Conservation (phyloP, 2,329 filamentous ascomycete genomes). For the Apiospora rasikravindrae region DNA sequence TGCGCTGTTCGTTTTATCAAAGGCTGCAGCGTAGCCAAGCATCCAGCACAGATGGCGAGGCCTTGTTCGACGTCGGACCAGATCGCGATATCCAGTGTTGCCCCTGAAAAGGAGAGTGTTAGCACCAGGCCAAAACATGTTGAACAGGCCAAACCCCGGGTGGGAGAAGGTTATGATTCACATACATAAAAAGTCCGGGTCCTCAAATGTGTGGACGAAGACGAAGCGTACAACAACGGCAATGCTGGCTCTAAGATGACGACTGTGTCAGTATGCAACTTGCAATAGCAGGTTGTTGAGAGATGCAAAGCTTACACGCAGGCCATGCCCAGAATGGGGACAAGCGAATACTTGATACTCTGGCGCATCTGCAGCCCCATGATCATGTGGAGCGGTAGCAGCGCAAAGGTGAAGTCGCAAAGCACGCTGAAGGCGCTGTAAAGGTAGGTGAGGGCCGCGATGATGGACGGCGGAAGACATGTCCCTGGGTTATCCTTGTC, state of each 20-base stretch:
- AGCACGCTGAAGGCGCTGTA: constrained; percentile 47
- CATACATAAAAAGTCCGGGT: constrained; percentile 30
- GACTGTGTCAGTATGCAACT: constrained; percentile 6
- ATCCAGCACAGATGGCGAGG: constrained; percentile 39
- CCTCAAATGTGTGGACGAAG: constrained; percentile 27
- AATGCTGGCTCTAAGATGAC: constrained; percentile 27
- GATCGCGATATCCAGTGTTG: constrained; percentile 34
- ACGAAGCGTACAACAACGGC: constrained; percentile 31
- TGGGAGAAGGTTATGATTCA: background rate
- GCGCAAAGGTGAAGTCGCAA: constrained; percentile 47
- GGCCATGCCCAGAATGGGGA: constrained; percentile 54
- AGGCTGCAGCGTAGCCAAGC: constrained; percentile 37
- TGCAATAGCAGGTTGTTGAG: background rate
- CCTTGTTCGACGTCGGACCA: constrained; percentile 40
- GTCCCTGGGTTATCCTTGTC: constrained; percentile 26
- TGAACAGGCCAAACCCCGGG: background rate
- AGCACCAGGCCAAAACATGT: background rate
- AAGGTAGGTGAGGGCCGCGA: constrained; percentile 51
- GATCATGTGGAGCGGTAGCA: constrained; percentile 53
- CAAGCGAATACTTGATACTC: constrained; percentile 51
- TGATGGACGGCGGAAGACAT: constrained; percentile 39
- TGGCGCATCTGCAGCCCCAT: constrained; percentile 53
- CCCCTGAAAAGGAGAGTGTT: constrained; percentile 19
- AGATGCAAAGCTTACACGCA: constrained; percentile 37
- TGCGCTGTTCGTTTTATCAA: constrained; percentile 23